Evolutionary conservation across 345 rosid genomes (phyloP).

Genomic region (Eucalyptus lansdowneana): DNA sequence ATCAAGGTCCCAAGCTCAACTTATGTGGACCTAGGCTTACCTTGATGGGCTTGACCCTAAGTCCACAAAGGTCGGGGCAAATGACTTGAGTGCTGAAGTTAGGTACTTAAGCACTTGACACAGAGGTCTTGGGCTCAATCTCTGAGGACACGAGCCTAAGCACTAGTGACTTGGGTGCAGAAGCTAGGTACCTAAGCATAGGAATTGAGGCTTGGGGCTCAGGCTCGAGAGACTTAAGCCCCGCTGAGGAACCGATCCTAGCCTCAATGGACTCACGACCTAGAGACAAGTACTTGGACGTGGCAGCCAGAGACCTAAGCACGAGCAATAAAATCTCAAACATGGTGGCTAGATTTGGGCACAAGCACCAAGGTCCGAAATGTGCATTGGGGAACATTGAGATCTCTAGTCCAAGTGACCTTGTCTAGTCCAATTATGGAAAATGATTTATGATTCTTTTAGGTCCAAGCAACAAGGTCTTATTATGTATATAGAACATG

Average conservation of each 20-base stretch:
- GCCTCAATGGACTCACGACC: background rate
- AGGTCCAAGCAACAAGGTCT: background rate
- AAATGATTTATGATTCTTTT: background rate
- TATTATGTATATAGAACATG: no score
- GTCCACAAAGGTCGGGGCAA: background rate
- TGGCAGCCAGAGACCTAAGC: background rate
- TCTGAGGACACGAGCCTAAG: background rate
- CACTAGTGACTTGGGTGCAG: background rate
- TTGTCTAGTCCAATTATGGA: background rate
- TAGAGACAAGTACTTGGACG: background rate
- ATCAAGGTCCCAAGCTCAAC: background rate
- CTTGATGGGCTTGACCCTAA: background rate
- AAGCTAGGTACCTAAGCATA: background rate
- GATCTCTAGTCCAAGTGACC: background rate
- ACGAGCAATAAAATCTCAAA: background rate
- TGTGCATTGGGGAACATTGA: no score
- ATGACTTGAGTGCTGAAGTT: background rate
- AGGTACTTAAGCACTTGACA: background rate
- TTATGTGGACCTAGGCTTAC: background rate
- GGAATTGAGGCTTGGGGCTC: background rate
- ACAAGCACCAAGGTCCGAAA: background rate
- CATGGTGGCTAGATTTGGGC: background rate
- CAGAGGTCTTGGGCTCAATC: background rate
- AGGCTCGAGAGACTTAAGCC: background rate
- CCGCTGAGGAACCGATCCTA: fast-evolving